Base-by-base conservation (phyloP, 1,284 basidiomycete genomes). In the Tausonia pullulans region DNA sequence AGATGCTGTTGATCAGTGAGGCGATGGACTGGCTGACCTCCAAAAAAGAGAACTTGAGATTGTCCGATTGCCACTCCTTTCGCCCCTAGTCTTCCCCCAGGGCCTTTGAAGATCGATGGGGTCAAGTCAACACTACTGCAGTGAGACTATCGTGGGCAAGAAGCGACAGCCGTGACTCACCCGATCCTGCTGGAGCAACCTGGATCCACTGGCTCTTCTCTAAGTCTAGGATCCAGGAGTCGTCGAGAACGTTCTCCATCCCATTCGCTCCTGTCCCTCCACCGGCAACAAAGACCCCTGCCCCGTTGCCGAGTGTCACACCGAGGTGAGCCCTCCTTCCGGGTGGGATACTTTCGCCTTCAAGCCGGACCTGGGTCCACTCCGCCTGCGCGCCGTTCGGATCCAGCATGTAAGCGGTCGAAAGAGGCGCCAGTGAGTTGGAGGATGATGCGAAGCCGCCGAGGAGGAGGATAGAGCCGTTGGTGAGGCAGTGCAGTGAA, bases 11-110 rank as follows among this genome's bases (percentile, higher is more conserved):
- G 10, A 27, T 11, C 27, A 9, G 13, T 11, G 49, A 13, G 6
- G 10, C 8, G 4, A 40, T 3, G 10, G 43, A 16, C 27, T 6
- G 41, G 16, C 58, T 41, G 5, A 61, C 64, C 64, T 50, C 65
- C 65, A 13, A 66, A 66, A 41, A 63, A 63, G n/a, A 66, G 46
- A 11, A 66, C 51, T 44, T 66, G 65, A 39, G 61, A 63, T 11
- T 48, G 7, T 43, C 61, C 61, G 52, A 66, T 63, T 1, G 65
- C 52, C 2, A 63, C 65, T 3, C 65, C 65, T n/a, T 51, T 51
- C 13, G 53, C 48, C 7, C 57, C 65, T n/a, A 62, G 45, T 10
- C 61, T 9, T 5, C 8, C 60, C 8, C 65, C 52, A 13, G 65
- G 65, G 4, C 45, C 65, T 66, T 44, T 39, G 48, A 43, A 58